phyloP scores from a whole-genome alignment of 768 basidiomycete genomes.

The Goffeauzyma gilvescens region DNA sequence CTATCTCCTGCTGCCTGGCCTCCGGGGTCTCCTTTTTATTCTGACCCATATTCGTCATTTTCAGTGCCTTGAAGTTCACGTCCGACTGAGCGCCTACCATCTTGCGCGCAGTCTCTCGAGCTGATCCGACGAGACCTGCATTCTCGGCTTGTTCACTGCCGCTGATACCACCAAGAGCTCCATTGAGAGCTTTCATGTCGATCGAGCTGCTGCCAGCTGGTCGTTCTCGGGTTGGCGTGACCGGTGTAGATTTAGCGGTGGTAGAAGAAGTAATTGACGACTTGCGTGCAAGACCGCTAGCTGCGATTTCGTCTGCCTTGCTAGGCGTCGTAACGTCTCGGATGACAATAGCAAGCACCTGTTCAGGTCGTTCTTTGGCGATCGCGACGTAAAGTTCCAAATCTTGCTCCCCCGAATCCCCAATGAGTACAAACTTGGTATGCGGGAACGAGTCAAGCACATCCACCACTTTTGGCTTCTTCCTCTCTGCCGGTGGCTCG shows the following conservation, averaged over 20 bases:
- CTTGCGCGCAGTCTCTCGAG: too few relatives aligned
- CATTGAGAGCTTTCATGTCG: neutral
- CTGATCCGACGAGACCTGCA: too few relatives aligned
- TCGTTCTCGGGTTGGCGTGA: neutral
- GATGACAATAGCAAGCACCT: conserved; percentile 63
- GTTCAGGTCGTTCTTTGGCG: conserved; percentile 44
- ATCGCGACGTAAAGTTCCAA: conserved; percentile 69
- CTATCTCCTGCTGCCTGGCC: too few relatives aligned
- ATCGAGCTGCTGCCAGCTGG: neutral
- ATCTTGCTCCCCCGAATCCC: conserved; percentile 88
- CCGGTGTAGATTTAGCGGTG: neutral
- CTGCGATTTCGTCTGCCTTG: conserved; percentile 1
- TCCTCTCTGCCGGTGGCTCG: conserved; percentile 57
- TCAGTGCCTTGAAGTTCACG: too few relatives aligned
- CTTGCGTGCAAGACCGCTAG: neutral
- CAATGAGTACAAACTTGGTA: conserved; percentile 63
- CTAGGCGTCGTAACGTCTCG: conserved; percentile 44
- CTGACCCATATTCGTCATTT: too few relatives aligned
- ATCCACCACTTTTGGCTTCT: conserved; percentile 61
- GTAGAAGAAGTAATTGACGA: neutral
- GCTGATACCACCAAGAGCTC: too few relatives aligned
- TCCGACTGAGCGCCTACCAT: too few relatives aligned
- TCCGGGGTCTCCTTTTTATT: too few relatives aligned
- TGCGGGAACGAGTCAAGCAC: conserved; percentile 51
- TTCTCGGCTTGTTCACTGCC: too few relatives aligned